These are phyloP conservation scores for Boletus edulis DNA, from an alignment of 768 basidiomycete genomes.

Conservation along the genomic window DNA sequence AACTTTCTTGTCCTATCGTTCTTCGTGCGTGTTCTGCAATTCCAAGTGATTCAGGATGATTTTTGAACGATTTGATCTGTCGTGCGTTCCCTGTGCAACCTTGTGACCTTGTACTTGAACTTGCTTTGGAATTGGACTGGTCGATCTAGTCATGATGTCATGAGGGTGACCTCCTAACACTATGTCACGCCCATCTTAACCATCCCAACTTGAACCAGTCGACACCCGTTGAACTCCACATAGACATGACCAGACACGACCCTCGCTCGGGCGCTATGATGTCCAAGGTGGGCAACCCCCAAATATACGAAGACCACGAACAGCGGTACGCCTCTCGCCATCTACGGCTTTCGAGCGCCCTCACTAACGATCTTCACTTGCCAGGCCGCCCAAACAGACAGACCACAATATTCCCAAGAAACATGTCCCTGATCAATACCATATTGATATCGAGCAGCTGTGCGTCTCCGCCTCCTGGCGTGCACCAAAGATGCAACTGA, in stretches of 20 bases:
- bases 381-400: constrained; percentile 23
- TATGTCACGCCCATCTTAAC: not conserved
- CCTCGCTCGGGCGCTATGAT: constrained; percentile 40
- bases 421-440: constrained; percentile 33
- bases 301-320: constrained; percentile 46
- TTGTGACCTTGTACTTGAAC: too few species aligned
- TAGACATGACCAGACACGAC: constrained; percentile 17
- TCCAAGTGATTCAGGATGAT: not conserved
- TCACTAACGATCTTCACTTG: not conserved
- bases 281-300: constrained; percentile 49
- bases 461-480: not conserved
- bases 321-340: constrained; percentile 37
- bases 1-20: not conserved
- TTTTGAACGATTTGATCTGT: not conserved
- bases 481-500: not conserved
- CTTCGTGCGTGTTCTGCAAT: not conserved
- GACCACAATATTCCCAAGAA: constrained; percentile 24
- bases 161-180: not conserved
- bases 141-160: constrained; percentile 13
- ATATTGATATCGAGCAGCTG: constrained; percentile 35
- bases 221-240: not conserved
- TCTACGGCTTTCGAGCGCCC: not conserved
- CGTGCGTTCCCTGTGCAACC: too few species aligned
- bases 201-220: not conserved
- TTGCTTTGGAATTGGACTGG: not conserved